These are phyloP conservation scores for Macroventuria anomochaeta DNA, from an alignment of 2,329 filamentous ascomycete species.

Conservation along the genomic window DNA sequence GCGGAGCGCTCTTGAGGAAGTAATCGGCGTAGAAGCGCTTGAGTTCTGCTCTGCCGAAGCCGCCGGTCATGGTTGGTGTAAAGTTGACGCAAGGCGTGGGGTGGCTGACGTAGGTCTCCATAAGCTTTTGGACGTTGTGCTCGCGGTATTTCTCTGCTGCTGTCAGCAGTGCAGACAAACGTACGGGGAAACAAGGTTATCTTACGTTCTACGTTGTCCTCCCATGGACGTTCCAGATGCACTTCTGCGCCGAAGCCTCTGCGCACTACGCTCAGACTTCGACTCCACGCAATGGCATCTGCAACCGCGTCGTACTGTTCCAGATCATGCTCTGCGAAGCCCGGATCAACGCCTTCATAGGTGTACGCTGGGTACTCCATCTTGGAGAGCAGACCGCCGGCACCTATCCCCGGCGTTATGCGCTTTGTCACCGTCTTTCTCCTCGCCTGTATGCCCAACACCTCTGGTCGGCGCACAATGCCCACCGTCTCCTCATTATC, in stretches of 20 bases:
- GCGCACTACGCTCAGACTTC: constrained; percentile 66
- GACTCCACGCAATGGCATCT: constrained; percentile 71
- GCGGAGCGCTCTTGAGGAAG: constrained; percentile 58
- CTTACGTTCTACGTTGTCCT: constrained; percentile 50
- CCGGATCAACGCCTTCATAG: constrained; percentile 63
- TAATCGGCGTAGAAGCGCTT: constrained; percentile 62
- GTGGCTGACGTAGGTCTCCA: constrained; percentile 47
- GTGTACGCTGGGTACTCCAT: constrained; percentile 58
- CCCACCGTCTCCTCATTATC: constrained; percentile 53
- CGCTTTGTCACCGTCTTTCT: constrained; percentile 56
- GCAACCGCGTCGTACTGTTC: constrained; percentile 71
- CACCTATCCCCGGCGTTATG: constrained; percentile 59
- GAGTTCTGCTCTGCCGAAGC: constrained; percentile 52
- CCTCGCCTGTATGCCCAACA: constrained; percentile 62
- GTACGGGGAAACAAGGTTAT: not conserved
- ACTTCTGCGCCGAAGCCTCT: constrained; percentile 63
- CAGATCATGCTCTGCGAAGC: constrained; percentile 74
- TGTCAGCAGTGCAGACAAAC: constrained; percentile 3
- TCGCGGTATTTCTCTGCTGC: constrained; percentile 45
- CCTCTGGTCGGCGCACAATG: constrained; percentile 57
- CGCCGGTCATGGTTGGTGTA: constrained; percentile 56
- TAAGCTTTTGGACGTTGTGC: constrained; percentile 46
- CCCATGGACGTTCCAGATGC: constrained; percentile 54
- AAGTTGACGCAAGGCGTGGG: constrained; percentile 52
- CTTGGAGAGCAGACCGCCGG: constrained; percentile 53